phyloP scores from a whole-genome alignment of 805 yeast species.

The Nakazawaea ishiwadae region DNA sequence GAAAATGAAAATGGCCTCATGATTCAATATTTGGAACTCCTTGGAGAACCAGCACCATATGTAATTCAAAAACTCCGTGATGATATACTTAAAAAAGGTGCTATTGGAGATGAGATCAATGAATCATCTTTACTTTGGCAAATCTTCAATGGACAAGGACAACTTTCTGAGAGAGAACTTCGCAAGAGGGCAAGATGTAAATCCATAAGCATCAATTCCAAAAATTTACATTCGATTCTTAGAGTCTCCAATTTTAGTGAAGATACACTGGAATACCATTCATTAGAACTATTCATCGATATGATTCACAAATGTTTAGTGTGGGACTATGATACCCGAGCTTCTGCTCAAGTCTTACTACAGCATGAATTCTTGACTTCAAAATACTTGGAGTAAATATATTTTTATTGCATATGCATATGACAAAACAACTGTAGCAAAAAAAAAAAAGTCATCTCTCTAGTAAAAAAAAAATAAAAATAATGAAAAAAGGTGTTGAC shows the following conservation, averaged over 20 bases:
- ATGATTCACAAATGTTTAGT: conserved; percentile 26
- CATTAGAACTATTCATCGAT: conserved; percentile 17
- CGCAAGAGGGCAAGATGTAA: conserved; percentile 14
- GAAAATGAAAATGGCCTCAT: conserved; percentile 44
- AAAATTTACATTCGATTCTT: conserved; percentile 17
- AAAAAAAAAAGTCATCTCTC: too few species aligned
- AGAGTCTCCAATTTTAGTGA: conserved; percentile 13
- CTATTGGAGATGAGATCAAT: conserved; percentile 23
- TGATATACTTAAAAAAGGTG: conserved; percentile 30
- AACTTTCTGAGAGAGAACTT: conserved; percentile 18
- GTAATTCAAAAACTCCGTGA: conserved; percentile 35
- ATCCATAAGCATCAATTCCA: conserved; percentile 15
- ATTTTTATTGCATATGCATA: not conserved
- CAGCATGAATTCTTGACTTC: conserved; percentile 22
- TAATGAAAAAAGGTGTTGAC: too few species aligned
- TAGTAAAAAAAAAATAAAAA: too few species aligned
- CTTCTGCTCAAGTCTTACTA: conserved; percentile 23
- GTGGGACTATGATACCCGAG: conserved; percentile 32
- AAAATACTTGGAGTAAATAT: not conserved
- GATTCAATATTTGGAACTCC: conserved; percentile 34
- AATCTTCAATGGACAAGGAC: conserved; percentile 27
- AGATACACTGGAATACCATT: conserved; percentile 11
- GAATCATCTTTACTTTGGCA: conserved; percentile 31
- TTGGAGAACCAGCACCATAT: conserved; percentile 42
- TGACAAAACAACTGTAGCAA: not conserved